A percentile compares a stretch with the other conserved stretches of the same genome.
phyloP scores from a whole-genome alignment of 176 grass and related monocot genomes.

The Leersia perrieri region DNA sequence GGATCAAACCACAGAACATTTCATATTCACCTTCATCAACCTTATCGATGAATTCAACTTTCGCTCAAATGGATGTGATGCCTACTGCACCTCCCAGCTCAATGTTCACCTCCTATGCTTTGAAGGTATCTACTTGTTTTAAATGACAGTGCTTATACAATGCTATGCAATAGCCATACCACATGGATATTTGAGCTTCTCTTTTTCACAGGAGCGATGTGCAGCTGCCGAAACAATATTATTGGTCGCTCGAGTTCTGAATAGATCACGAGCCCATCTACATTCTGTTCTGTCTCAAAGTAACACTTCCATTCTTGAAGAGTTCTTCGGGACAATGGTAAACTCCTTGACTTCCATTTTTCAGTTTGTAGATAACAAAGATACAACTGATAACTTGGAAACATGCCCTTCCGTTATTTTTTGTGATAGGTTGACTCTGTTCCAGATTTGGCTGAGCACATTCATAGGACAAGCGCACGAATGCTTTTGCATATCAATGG shows the following conservation, averaged over 20 bases:
- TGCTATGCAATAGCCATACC: not conserved
- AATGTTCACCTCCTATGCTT: slow-evolving; percentile 75
- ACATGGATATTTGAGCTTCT: not conserved
- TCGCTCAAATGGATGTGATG: slow-evolving; percentile 79
- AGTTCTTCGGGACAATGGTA: slow-evolving; percentile 87
- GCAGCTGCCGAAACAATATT: slow-evolving; percentile 86
- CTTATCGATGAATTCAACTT: slow-evolving; percentile 56
- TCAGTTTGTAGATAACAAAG: slow-evolving; percentile 15
- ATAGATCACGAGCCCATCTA: slow-evolving; percentile 82
- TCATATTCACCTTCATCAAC: slow-evolving; percentile 61
- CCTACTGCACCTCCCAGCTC: slow-evolving; percentile 75
- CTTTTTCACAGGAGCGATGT: slow-evolving; percentile 74
- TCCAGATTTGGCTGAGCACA: slow-evolving; percentile 84
- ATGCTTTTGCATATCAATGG: slow-evolving; percentile 98
- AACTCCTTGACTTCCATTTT: slow-evolving; percentile 28
- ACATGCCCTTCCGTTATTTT: slow-evolving; percentile 11
- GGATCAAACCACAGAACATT: slow-evolving; percentile 73
- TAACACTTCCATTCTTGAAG: slow-evolving; percentile 71
- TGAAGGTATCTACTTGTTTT: slow-evolving; percentile 70
- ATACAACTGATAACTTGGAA: slow-evolving; percentile 1
- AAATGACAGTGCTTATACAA: slow-evolving; percentile 27
- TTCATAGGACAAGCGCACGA: slow-evolving; percentile 84
- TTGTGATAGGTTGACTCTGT: slow-evolving; percentile 88
- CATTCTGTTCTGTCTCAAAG: slow-evolving; percentile 72
- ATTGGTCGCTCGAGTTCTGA: slow-evolving; percentile 84